Percentiles rank a stretch among this genome's conserved stretches.
Conservation (phyloP, 805 yeast genomes). For the Candida sithepensis region DNA sequence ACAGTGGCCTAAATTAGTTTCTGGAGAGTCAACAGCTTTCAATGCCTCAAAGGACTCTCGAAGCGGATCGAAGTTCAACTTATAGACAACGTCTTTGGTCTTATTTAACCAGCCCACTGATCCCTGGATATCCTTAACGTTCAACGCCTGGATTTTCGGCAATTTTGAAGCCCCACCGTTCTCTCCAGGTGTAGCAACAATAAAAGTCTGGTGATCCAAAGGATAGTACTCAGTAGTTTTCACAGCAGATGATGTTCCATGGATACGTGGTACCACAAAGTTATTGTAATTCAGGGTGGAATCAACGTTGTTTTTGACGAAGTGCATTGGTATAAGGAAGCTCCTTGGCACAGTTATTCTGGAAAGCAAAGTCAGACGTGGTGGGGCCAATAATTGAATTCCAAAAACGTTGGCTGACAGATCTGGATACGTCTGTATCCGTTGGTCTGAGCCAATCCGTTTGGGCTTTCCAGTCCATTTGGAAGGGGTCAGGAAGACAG, state of each 20-base stretch:
- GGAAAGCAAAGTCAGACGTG: slow-evolving; percentile 37
- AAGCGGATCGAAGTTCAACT: not conserved
- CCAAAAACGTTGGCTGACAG: slow-evolving; percentile 37
- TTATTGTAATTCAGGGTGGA: slow-evolving; percentile 4
- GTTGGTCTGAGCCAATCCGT: slow-evolving; percentile 7
- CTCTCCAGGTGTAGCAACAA: not conserved
- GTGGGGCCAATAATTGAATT: slow-evolving; percentile 37
- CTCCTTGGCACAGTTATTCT: slow-evolving; percentile 38
- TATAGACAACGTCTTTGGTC: not conserved
- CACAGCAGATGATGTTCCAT: not conserved
- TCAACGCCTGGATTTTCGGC: not conserved
- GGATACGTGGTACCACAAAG: slow-evolving; percentile 15
- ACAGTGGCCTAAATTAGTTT: not conserved
- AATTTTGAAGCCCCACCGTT: not conserved
- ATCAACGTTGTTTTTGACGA: slow-evolving; percentile 12
- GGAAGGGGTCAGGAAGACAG: slow-evolving; percentile 22
- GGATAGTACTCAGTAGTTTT: not conserved
- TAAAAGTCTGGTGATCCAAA: not conserved
- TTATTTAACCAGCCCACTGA: not conserved
- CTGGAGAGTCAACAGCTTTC: not conserved
- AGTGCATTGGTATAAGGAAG: slow-evolving; percentile 33
- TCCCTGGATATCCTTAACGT: not conserved
- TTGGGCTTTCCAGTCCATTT: slow-evolving; percentile 21
- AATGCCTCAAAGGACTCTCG: not conserved
- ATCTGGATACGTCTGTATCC: slow-evolving; percentile 20